phyloP scores from a whole-genome alignment of 73 alveolate species.

The Paramecium sonneborni region DNA sequence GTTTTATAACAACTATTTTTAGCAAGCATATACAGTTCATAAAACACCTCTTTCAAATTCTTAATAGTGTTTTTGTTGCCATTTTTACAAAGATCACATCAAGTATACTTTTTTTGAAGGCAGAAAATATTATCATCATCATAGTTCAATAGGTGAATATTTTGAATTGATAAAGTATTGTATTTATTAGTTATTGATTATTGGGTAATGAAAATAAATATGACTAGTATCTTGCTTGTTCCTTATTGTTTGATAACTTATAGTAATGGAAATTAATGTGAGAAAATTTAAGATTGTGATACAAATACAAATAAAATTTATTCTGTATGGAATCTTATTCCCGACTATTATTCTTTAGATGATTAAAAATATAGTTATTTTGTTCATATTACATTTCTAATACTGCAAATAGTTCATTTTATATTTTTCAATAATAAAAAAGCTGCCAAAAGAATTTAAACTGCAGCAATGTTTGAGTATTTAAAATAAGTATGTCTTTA shows the following conservation, averaged over 20 bases:
- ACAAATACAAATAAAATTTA: not conserved
- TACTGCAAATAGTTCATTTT: not conserved
- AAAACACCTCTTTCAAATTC: not conserved
- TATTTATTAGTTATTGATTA: not conserved
- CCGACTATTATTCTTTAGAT: not conserved
- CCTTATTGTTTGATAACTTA: not conserved
- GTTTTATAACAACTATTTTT: not conserved
- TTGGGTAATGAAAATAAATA: not conserved
- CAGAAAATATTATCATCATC: not conserved
- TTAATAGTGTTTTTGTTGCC: not conserved
- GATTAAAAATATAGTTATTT: not conserved
- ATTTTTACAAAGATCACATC: not conserved
- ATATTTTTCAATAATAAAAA: not conserved
- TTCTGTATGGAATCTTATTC: not conserved
- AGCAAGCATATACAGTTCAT: not conserved
- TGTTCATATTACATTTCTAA: not conserved
- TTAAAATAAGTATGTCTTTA: not conserved
- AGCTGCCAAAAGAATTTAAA: not conserved
- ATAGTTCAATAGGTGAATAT: not conserved
- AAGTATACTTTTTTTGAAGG: not conserved
- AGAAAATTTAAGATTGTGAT: not conserved
- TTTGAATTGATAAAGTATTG: not conserved
- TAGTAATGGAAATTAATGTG: not conserved
- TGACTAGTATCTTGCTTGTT: not conserved
- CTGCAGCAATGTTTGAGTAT: not conserved